These are phyloP conservation scores for Capronia coronata DNA, from an alignment of 2,329 filamentous ascomycete species.

Conservation along the genomic window DNA sequence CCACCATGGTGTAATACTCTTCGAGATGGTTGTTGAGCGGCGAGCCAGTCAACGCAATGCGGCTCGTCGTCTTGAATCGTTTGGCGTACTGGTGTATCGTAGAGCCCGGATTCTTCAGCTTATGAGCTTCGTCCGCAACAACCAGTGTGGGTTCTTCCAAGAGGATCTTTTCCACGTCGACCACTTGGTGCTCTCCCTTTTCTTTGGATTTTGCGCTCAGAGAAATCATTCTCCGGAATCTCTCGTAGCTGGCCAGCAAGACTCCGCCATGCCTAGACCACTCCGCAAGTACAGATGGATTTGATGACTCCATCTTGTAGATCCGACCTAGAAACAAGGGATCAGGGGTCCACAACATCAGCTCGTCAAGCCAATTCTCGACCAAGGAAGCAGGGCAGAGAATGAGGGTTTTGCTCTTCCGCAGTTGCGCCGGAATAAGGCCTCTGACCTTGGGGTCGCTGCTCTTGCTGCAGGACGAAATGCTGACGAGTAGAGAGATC, in stretches of 20 bases:
- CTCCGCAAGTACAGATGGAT: not conserved
- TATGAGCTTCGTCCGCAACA: conserved; percentile 79
- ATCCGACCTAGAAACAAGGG: conserved; percentile 49
- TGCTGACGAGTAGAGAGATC: conserved; percentile 71
- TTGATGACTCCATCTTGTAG: conserved; percentile 13
- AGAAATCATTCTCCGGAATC: conserved; percentile 46
- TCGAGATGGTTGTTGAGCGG: conserved; percentile 76
- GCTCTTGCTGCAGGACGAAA: conserved; percentile 61
- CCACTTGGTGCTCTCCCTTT: conserved; percentile 32
- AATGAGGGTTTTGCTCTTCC: conserved; percentile 59
- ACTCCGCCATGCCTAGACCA: conserved; percentile 56
- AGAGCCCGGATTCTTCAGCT: conserved; percentile 60
- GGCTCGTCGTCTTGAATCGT: conserved; percentile 58
- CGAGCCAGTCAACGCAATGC: conserved; percentile 81
- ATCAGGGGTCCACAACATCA: conserved; percentile 61
- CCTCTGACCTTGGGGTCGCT: conserved; percentile 48
- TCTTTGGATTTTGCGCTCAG: conserved; percentile 18
- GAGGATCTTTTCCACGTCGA: conserved; percentile 45
- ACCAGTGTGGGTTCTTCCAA: conserved; percentile 62
- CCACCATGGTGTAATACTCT: conserved; percentile 81
- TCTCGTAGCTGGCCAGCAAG: conserved; percentile 67
- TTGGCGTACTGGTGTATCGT: conserved; percentile 50
- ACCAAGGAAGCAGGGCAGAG: conserved; percentile 69
- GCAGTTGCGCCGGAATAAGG: conserved; percentile 64
- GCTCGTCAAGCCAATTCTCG: conserved; percentile 77